Evolutionary conservation across 305 asterid genomes (phyloP), one percentile per base, ranked within the genome.

Genomic region (Fraxinus platypoda): DNA sequence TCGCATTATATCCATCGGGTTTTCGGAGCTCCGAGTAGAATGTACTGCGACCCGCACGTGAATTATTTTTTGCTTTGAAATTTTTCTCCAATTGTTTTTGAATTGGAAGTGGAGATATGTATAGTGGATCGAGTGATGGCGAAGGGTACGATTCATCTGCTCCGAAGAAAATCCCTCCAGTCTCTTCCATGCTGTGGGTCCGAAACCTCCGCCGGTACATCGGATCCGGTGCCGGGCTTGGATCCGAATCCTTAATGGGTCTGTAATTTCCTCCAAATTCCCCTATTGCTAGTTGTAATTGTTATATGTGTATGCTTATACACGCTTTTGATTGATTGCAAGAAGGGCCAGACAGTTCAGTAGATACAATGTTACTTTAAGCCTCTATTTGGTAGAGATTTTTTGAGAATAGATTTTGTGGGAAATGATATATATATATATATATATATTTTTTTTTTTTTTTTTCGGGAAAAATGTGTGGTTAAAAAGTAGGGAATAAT

Each of bases 231-330:
- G 92, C 98, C 1, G 99, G 99, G 70, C 98, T 97, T 80, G 98
- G 98, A 80, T 97, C 99, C 79, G 98, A 97, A 92, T 98, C 99
- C 74, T 93, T 97, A 12, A 94, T 95, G 98, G 99, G 97, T 97
- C 74, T 3, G 74, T 68, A 68, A 25, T 68, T 66, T 68, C 8
- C 37, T 68, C 74, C 5, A 28, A 26, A 6, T 68, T 3, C 74
- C 74, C 73, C 17, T n/a, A 21, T 21, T 59, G 70, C 4, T 59
- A 59, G 70, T 59, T n/a, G 70, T 59, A 59, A 59, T 6, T 59
- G 28, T 59, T 59, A 59, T 59, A 19, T 8, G 70, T 59, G 28
- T 59, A 0, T 59, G 30, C 70, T 59, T 59, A 8, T 59, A 8
- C 28, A 59, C 28, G 3, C 28, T 59, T 57, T 59, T 59, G 70